Evolutionary conservation across 768 basidiomycete species (phyloP), one percentile per base, ranked within the genome.

Genomic region (Antrodiella citrinella): DNA sequence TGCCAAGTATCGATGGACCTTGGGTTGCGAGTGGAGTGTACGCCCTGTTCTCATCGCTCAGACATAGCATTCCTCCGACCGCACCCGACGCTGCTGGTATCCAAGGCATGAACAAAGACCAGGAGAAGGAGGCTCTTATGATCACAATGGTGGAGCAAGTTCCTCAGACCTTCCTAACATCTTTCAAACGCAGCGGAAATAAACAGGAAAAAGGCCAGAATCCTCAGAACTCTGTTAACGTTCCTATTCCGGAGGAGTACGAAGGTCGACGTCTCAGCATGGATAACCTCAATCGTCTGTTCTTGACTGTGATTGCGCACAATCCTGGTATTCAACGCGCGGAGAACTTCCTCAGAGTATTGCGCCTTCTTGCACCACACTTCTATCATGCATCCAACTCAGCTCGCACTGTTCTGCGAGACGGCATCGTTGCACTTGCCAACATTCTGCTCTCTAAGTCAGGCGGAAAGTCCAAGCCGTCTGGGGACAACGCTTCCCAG

Each of bases 241-340:
- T 76, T 38, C 68, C 73, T 22, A 65, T 81, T 45, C 79, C 78
- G 2, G 78, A 82, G 24, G 74, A 82, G 62, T 81, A 81, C 53
- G 81, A 82, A 60, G 69, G 73, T 18, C 72, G 71, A 51, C 67
- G 71, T 2, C 71, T 91, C 12, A 69, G 69, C 18, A 69, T 84
- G 58, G 82, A 84, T 52, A 72, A 89, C 58, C 71, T 88, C 21
- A 77, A 86, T 23, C 77, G 81, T 13, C 71, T 91, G 5, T 80
- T 88, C 60, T 71, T 89, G 24, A 90, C 87, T 1, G 82, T 91
- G 51, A 86, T 91, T 48, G 86, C 85, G 4, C 82, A 88, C 55
- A 82, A 88, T 61, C 73, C 82, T 13, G 71, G 75, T 3, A 81
- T 81, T 44, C 64, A 76, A 20, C 80, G 86, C 19, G 82, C 86